Base-by-base conservation (phyloP, 2,329 filamentous ascomycete species). In the Plenodomus biglobosus region DNA sequence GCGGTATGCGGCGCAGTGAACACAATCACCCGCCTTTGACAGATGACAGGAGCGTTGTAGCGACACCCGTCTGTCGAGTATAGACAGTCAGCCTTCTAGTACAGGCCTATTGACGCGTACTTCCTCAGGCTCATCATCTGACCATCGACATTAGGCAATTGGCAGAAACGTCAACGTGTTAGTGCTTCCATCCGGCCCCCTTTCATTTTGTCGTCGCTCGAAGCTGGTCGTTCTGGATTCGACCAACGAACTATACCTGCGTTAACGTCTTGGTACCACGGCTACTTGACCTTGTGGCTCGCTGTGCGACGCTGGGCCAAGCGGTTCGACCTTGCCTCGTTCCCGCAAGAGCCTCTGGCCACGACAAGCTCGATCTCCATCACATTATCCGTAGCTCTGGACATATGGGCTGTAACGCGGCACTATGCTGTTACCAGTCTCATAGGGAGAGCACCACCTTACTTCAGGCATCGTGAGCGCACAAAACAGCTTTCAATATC, bases 31-130 rank as follows among this genome's bases (percentile, higher is more conserved):
- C 43, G 22, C 32, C 36, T 37, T 51, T 63, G 50, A 58, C 58
- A 64, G 39, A 56, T 59, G 54, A 61, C 56, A 61, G 56, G 54
- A 46, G 15, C 38, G 46, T 57, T 17, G 39, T 44, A 54, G 47
- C 21, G 40, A 46, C 41, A 53, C 40, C 39, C 38, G 48, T 44
- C 40, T 50, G 38, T 38, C 40, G 17, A 8, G 16, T 48, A 44
- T 44, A 44, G 46, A 22, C 34, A 13, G 27, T 11, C 11, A 7
- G 27, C 8, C 22, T 19, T 48, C 47, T 20, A 42, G 38, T 50
- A 58, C 50, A 38, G 38, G 42, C 53, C 34, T 50, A 53, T 48
- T 48, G 42, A 42, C 32, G 19, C 39, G 21, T 36, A 37, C 36
- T 35, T 1, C 11, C n/a, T 19, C 42, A 20, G 43, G 21, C 24